These are phyloP conservation scores for Suillus clintonianus DNA, from an alignment of 768 basidiomycete species.

Conservation along the genomic window DNA sequence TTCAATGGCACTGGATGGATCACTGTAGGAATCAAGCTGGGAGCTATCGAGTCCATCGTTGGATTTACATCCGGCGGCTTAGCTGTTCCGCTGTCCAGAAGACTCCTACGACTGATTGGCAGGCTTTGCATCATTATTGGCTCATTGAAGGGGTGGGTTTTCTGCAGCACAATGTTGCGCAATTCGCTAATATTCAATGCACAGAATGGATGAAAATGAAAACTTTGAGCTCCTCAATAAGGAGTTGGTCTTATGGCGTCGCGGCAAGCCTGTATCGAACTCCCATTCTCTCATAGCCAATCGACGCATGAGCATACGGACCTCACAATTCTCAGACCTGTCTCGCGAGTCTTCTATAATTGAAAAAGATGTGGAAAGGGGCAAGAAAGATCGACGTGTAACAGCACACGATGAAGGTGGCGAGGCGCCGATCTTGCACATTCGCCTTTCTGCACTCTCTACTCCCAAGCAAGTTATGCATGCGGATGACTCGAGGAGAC, in stretches of 20 bases:
- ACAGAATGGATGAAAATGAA: conserved; percentile 50
- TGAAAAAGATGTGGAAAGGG: conserved; percentile 10
- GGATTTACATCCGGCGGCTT: conserved; percentile 64
- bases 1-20: conserved; percentile 71
- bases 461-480: conserved; percentile 33
- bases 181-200: background rate
- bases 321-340: conserved; percentile 44
- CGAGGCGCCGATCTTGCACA: conserved; percentile 48
- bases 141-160: conserved; percentile 63
- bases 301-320: conserved; percentile 51
- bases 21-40: conserved; percentile 57
- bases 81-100: conserved; percentile 52
- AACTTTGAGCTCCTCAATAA: conserved; percentile 49
- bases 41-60: conserved; percentile 61
- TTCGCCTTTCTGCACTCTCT: conserved; percentile 56
- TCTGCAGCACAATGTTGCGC: background rate
- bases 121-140: conserved; percentile 63
- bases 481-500: conserved; percentile 16
- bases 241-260: conserved; percentile 34
- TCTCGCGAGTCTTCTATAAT: conserved; percentile 1
- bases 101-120: conserved; percentile 56
- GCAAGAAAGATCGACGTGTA: conserved; percentile 41
- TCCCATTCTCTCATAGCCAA: conserved; percentile 53
- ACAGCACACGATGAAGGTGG: conserved; percentile 49
- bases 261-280: conserved; percentile 36